These are phyloP conservation scores for Phlyctochytrium bullatum DNA, from an alignment of 192 early-diverging fungal genomes.

Conservation along the genomic window DNA sequence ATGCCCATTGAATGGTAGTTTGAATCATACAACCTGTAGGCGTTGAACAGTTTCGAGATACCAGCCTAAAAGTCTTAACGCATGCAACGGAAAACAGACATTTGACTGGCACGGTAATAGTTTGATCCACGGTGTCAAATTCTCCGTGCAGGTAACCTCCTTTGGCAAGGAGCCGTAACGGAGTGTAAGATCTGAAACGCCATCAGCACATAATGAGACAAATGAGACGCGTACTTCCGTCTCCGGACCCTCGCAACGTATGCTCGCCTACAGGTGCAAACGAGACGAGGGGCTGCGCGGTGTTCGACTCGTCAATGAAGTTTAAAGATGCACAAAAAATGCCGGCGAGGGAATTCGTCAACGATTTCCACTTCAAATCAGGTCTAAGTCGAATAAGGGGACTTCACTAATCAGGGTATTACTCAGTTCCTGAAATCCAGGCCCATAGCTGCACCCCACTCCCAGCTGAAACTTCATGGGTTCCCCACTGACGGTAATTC, in stretches of 20 bases:
- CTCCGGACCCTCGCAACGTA: not conserved
- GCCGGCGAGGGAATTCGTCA: constrained; percentile 89
- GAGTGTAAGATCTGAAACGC: constrained; percentile 33
- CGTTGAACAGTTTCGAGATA: constrained; percentile 82
- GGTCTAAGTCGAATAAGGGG: constrained; percentile 67
- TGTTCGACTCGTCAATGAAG: constrained; percentile 80
- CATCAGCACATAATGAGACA: not conserved
- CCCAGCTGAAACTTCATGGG: constrained; percentile 43
- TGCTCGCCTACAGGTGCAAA: constrained; percentile 27
- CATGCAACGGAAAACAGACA: constrained; percentile 21
- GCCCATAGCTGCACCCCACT: constrained; percentile 71
- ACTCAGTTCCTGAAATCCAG: constrained; percentile 29
- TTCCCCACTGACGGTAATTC: constrained; percentile 78
- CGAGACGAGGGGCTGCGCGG: constrained; percentile 51
- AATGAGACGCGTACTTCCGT: constrained; percentile 1
- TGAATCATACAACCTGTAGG: constrained; percentile 86
- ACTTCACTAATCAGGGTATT: not conserved
- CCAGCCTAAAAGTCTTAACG: constrained; percentile 61
- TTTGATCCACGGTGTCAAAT: constrained; percentile 97
- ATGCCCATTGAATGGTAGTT: constrained; percentile 83
- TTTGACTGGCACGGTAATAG: constrained; percentile 90
- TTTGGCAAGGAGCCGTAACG: constrained; percentile 81
- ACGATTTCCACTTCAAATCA: constrained; percentile 75
- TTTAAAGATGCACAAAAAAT: constrained; percentile 96
- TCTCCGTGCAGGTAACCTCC: constrained; percentile 97